These are phyloP conservation scores for Crepidotus variabilis DNA, from an alignment of 768 basidiomycete species.

Conservation along the genomic window DNA sequence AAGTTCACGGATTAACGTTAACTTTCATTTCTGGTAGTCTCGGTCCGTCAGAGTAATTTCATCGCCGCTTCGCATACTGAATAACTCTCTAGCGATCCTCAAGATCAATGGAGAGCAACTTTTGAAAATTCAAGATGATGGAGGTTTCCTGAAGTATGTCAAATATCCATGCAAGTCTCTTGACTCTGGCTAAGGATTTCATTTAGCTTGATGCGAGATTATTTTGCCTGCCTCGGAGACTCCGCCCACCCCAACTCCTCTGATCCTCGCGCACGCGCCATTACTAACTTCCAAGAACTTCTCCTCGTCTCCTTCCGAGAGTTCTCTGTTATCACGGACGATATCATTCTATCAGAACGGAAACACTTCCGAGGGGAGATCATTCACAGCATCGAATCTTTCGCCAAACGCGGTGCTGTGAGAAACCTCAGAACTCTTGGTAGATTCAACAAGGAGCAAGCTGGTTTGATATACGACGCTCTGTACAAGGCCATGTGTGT, in stretches of 20 bases:
- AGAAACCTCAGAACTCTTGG: constrained; percentile 80
- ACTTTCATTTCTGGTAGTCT: constrained; percentile 35
- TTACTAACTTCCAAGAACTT: constrained; percentile 96
- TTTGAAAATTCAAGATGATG: constrained; percentile 93
- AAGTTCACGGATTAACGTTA: background rate
- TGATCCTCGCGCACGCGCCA: constrained; percentile 87
- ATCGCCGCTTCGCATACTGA: constrained; percentile 9
- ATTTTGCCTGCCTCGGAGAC: constrained; percentile 90
- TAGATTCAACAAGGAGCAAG: constrained; percentile 83
- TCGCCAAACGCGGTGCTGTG: constrained; percentile 88
- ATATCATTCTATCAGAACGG: constrained; percentile 85
- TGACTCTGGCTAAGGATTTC: background rate
- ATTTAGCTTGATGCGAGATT: constrained; percentile 85
- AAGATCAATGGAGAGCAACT: constrained; percentile 96
- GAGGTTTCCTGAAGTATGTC: constrained; percentile 87
- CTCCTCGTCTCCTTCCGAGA: constrained; percentile 97
- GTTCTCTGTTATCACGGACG: constrained; percentile 94
- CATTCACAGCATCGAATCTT: constrained; percentile 88
- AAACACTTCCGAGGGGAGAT: constrained; percentile 85
- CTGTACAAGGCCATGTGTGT: constrained; percentile 82
- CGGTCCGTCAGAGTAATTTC: constrained; percentile 37
- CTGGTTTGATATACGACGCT: constrained; percentile 88
- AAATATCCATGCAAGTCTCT: background rate
- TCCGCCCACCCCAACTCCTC: constrained; percentile 89
- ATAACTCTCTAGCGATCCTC: constrained; percentile 67